These are phyloP conservation scores for Beauveria pseudobassiana DNA, from an alignment of 2,329 filamentous ascomycete genomes.

Conservation along the genomic window DNA sequence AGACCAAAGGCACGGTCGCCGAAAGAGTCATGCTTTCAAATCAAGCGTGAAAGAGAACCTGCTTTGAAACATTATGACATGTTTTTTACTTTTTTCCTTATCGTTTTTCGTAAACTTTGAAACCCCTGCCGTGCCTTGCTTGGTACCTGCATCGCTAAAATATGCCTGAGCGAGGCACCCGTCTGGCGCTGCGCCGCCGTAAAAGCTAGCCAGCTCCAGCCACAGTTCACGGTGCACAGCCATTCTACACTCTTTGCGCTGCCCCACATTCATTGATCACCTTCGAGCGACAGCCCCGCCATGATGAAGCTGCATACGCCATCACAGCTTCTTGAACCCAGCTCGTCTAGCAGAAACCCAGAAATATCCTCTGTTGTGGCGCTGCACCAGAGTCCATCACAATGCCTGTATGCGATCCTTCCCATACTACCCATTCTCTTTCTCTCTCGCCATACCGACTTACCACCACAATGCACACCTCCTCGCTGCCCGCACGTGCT, in stretches of 20 bases:
- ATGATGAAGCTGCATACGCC: constrained; percentile 9
- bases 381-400: constrained; percentile 12
- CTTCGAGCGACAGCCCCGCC: constrained; percentile 6
- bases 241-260: not conserved
- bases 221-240: not conserved
- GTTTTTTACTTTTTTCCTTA: not conserved
- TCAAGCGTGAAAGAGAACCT: not conserved
- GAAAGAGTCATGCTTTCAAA: not conserved
- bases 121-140: too few relatives aligned
- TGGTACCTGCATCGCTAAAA: not conserved
- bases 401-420: constrained; percentile 16
- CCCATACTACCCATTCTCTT: not conserved
- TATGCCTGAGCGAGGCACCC: not conserved
- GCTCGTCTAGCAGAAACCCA: not conserved
- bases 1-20: not conserved
- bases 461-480: not conserved
- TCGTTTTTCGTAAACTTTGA: not conserved
- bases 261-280: constrained; percentile 8
- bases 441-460: too few relatives aligned
- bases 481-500: not conserved
- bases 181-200: not conserved
- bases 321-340: not conserved
- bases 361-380: not conserved
- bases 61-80: not conserved
- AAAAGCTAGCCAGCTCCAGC: not conserved